These are phyloP conservation scores for Saturnispora galanensis DNA, from an alignment of 805 yeast species.

Conservation along the genomic window DNA sequence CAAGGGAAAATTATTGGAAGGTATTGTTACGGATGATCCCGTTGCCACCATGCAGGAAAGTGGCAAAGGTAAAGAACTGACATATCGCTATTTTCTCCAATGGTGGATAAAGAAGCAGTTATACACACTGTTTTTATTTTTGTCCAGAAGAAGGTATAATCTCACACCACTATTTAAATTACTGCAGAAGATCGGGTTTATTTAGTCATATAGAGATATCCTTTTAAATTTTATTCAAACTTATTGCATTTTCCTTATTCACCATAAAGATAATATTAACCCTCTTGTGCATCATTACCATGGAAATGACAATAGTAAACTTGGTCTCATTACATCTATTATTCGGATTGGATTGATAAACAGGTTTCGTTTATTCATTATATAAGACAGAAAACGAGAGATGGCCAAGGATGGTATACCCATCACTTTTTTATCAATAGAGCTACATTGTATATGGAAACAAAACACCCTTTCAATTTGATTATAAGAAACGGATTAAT, in stretches of 20 bases:
- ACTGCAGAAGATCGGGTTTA: slow-evolving; percentile 17
- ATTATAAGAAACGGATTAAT: too few relatives aligned
- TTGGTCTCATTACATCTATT: too few relatives aligned
- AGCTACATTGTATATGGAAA: too few relatives aligned
- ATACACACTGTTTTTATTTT: slow-evolving; percentile 14
- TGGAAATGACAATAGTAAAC: too few relatives aligned
- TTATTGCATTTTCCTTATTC: background rate
- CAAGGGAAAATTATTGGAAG: slow-evolving; percentile 12
- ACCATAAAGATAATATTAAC: too few relatives aligned
- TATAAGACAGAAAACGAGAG: too few relatives aligned
- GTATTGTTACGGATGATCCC: slow-evolving; percentile 20
- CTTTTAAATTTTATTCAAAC: background rate
- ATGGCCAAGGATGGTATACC: too few relatives aligned
- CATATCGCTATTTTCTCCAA: slow-evolving; percentile 9
- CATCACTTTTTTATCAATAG: too few relatives aligned
- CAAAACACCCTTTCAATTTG: too few relatives aligned
- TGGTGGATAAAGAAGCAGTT: slow-evolving; percentile 12
- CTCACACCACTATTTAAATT: slow-evolving; percentile 11
- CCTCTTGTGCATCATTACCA: too few relatives aligned
- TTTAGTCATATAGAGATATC: slow-evolving; percentile 10
- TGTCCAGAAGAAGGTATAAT: slow-evolving; percentile 17
- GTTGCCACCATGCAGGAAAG: slow-evolving; percentile 4
- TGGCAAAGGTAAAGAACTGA: background rate
- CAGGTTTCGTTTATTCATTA: too few relatives aligned
- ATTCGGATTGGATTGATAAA: too few relatives aligned